Percentiles rank a stretch among this genome's conserved stretches.
These are phyloP conservation scores for Cyclotella baltica DNA, from an alignment of 108 stramenopile genomes.

Conservation along the genomic window DNA sequence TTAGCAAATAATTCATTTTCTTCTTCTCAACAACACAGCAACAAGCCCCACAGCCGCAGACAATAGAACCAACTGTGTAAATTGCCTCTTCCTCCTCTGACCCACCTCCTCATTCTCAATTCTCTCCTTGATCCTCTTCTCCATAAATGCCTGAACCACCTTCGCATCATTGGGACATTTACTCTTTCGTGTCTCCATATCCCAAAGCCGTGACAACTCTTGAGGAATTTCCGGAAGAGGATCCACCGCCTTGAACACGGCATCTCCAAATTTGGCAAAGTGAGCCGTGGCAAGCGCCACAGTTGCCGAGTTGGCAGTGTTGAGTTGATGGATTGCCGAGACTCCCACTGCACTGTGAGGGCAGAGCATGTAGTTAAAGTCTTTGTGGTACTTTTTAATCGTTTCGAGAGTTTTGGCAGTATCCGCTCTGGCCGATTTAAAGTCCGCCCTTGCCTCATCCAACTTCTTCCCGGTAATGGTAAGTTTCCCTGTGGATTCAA, in stretches of 20 bases:
- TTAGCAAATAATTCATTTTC: constrained; percentile 4
- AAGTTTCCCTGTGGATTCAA: constrained; percentile 93
- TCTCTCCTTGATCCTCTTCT: constrained; percentile 63
- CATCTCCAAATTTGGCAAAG: constrained; percentile 96
- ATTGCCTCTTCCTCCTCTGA: constrained; percentile 28
- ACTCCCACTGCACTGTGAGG: constrained; percentile 98
- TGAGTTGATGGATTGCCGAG: constrained; percentile 79
- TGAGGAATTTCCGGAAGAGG: constrained; percentile 75
- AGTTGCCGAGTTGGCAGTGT: constrained; percentile 62
- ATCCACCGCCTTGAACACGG: constrained; percentile 79
- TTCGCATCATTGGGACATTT: constrained; percentile 82
- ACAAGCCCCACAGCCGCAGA: constrained; percentile 49
- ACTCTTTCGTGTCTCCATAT: constrained; percentile 72
- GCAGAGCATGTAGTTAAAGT: constrained; percentile 93
- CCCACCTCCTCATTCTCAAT: constrained; percentile 36
- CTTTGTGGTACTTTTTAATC: constrained; percentile 84
- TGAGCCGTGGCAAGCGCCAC: constrained; percentile 98
- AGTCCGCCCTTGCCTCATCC: constrained; percentile 85
- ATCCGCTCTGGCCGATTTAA: constrained; percentile 86
- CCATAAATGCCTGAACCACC: constrained; percentile 85
- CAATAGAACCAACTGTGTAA: constrained; percentile 32
- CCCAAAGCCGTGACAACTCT: constrained; percentile 66
- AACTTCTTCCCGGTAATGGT: constrained; percentile 83
- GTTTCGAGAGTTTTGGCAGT: constrained; percentile 84
- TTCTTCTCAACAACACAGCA: constrained; percentile 28